Percentiles rank a stretch among this genome's conserved stretches.
phyloP scores from a whole-genome alignment of 805 yeast genomes.

The Candida tammaniensis region DNA sequence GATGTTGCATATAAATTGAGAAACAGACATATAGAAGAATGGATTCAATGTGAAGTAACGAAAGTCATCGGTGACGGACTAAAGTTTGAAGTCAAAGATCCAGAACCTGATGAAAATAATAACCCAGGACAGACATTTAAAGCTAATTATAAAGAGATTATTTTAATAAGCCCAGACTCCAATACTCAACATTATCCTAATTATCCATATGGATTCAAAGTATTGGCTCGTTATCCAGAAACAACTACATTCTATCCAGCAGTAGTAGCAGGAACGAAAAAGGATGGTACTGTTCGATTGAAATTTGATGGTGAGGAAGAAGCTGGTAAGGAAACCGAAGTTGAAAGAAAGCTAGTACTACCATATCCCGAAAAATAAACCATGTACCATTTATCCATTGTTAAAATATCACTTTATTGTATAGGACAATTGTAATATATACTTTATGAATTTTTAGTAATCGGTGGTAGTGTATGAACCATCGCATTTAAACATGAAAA shows the following conservation, averaged over 20 bases:
- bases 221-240: conserved; percentile 92
- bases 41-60: conserved; percentile 94
- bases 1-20: conserved; percentile 85
- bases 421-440: no score
- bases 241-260: conserved; percentile 97
- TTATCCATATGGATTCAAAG: conserved; percentile 76
- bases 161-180: conserved; percentile 54
- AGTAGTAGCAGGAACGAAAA: conserved; percentile 72
- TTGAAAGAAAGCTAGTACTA: conserved; percentile 76
- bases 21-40: conserved; percentile 75
- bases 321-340: conserved; percentile 92
- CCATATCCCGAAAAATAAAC: conserved; percentile 52
- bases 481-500: no score
- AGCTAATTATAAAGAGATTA: conserved; percentile 76
- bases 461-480: no score
- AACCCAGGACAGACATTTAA: conserved; percentile 84
- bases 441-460: no score
- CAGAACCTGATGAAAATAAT: conserved; percentile 93
- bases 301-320: conserved; percentile 97
- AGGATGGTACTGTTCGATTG: conserved; percentile 75
- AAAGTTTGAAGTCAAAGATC: conserved; percentile 89
- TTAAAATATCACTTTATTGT: no score
- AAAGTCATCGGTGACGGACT: conserved; percentile 71
- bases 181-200: conserved; percentile 45
- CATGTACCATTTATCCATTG: no score